These are phyloP conservation scores for Nothophytophthora sp. DNA, from an alignment of 352 stramenopile species.

Conservation along the genomic window DNA sequence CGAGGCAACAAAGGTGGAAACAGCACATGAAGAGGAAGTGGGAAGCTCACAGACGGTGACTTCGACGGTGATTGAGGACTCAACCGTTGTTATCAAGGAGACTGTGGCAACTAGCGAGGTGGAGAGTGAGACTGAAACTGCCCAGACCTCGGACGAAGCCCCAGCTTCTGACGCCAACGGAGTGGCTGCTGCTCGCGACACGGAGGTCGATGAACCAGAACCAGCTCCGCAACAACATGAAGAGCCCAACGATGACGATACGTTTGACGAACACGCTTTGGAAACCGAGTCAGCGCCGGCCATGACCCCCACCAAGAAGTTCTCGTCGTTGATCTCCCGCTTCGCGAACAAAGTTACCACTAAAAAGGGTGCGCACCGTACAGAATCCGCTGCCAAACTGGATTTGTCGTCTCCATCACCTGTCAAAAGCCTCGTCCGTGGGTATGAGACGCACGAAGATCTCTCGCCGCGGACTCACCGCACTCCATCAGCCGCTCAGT, in stretches of 20 bases:
- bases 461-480: conserved; percentile 19
- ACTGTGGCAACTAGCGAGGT: neutral
- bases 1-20: neutral
- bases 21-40: neutral
- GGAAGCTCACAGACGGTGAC: neutral
- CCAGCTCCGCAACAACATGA: neutral
- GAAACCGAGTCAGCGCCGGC: conserved; percentile 2
- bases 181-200: too few species aligned
- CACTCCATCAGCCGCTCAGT: conserved; percentile 27
- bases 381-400: conserved; percentile 26
- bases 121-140: neutral
- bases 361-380: conserved; percentile 21
- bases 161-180: neutral
- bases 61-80: neutral
- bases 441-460: conserved; percentile 32
- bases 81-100: neutral
- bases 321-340: conserved; percentile 24
- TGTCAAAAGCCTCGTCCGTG: conserved; percentile 9
- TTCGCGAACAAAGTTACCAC: conserved; percentile 22
- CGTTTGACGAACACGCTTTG: neutral
- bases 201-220: conserved; percentile 14
- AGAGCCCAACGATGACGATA: too few species aligned
- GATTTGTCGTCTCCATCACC: conserved; percentile 20
- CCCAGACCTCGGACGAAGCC: neutral
- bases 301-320: conserved; percentile 23